Evolutionary conservation across 129 eudicot genomes (phyloP).

Genomic region (Saposhnikovia divaricata): DNA sequence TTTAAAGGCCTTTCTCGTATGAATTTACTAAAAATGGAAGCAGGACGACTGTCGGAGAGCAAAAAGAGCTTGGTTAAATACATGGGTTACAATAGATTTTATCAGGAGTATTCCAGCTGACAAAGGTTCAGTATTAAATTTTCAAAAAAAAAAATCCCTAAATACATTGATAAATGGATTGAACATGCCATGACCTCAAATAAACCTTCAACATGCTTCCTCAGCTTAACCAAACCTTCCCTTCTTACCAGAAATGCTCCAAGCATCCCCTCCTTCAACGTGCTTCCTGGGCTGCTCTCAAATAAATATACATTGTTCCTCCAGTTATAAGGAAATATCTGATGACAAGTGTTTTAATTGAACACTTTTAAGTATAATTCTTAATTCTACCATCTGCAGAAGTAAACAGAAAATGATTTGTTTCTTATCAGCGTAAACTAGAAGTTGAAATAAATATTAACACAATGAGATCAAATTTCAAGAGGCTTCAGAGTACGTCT

Average conservation of each 20-base stretch:
- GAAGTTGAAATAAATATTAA: neutral
- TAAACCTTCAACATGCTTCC: neutral
- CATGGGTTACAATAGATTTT: neutral
- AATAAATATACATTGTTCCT: conserved; percentile 14
- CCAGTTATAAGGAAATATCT: neutral
- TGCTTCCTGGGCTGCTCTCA: conserved; percentile 16
- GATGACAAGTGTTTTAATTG: neutral
- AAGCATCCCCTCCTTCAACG: neutral
- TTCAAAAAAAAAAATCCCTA: neutral
- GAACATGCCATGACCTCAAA: neutral
- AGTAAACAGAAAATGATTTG: neutral
- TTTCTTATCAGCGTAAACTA: neutral
- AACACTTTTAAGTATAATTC: neutral
- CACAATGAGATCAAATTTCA: neutral
- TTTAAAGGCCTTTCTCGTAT: neutral
- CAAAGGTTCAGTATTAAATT: neutral
- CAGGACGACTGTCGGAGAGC: neutral
- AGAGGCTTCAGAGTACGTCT: neutral
- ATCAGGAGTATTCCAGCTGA: neutral
- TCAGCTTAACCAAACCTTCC: neutral
- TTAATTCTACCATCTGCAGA: conserved; percentile 14
- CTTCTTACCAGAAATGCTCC: neutral
- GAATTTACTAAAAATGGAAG: neutral
- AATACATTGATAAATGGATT: neutral
- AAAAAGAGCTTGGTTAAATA: neutral